A percentile compares a stretch with the other conserved stretches of the same genome.
These are phyloP conservation scores for Ciborinia camelliae DNA, from an alignment of 2,329 filamentous ascomycete species.

Conservation along the genomic window DNA sequence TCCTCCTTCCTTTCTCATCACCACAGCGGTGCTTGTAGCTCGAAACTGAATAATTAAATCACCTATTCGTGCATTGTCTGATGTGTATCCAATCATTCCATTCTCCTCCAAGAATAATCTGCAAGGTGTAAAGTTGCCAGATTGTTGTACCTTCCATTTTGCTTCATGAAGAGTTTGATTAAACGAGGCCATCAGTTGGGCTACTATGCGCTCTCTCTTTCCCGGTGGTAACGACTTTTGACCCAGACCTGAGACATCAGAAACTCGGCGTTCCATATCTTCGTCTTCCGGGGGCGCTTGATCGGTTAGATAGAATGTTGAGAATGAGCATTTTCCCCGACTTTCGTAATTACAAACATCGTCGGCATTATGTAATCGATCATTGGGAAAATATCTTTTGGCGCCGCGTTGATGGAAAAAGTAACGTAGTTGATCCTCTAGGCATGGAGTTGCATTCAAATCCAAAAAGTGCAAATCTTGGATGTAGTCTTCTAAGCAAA, in stretches of 20 bases:
- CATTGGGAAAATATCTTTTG: conserved; percentile 2
- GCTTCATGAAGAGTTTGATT: conserved; percentile 14
- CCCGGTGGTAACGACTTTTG: conserved; percentile 12
- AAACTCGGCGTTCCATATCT: background rate
- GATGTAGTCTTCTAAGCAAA: conserved; percentile 3
- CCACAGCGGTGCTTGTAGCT: conserved; percentile 5
- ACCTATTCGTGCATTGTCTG: background rate
- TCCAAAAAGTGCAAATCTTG: background rate
- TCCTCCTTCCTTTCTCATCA: conserved; percentile 7
- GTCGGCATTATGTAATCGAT: background rate
- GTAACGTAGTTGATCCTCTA: conserved; percentile 12
- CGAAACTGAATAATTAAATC: conserved; percentile 11
- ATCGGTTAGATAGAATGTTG: conserved; percentile 3
- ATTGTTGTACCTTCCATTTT: conserved; percentile 11
- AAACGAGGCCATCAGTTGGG: conserved; percentile 10
- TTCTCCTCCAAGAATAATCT: conserved; percentile 17
- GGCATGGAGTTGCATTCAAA: conserved; percentile 5
- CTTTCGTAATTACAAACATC: conserved; percentile 11
- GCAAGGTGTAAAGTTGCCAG: background rate
- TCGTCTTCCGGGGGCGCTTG: background rate
- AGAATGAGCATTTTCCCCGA: conserved; percentile 6
- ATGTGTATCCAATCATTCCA: conserved; percentile 18
- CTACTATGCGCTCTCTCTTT: conserved; percentile 5
- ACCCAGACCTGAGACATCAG: background rate
- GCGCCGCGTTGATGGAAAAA: conserved; percentile 3